Conservation (phyloP, 345 rosid species). For the Camelina neglecta region DNA sequence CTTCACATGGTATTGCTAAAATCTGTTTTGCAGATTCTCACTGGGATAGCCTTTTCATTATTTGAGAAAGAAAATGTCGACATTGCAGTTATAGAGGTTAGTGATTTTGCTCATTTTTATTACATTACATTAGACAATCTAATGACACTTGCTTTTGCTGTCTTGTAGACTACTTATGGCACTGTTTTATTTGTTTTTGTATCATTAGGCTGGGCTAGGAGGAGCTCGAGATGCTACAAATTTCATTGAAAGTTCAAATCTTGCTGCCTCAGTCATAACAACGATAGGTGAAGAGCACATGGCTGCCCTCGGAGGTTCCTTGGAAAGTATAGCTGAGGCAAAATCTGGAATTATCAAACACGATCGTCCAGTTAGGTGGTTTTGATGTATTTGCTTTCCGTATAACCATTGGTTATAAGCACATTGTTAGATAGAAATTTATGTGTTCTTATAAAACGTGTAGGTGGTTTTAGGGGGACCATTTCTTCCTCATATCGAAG, state of each 20-base stretch:
- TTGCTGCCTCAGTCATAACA: conserved; percentile 77
- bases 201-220: conserved; percentile 78
- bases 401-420: background rate
- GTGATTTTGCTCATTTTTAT: background rate
- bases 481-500: conserved; percentile 75
- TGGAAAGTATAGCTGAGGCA: conserved; percentile 83
- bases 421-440: conserved; percentile 1
- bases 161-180: background rate
- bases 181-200: background rate
- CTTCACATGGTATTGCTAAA: background rate
- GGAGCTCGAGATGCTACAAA: conserved; percentile 97
- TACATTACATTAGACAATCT: background rate
- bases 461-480: conserved; percentile 72
- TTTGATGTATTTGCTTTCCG: conserved; percentile 31
- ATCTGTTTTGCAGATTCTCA: conserved; percentile 62
- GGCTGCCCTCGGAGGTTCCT: conserved; percentile 87
- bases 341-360: conserved; percentile 86
- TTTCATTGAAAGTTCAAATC: conserved; percentile 60
- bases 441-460: background rate
- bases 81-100: conserved; percentile 84
- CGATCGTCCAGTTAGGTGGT: conserved; percentile 83
- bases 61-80: conserved; percentile 79
- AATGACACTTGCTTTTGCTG: background rate
- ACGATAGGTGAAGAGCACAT: conserved; percentile 82
- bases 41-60: conserved; percentile 74